Evolutionary conservation across 352 stramenopile species (phyloP), one percentile per base, ranked within the genome.

Genomic region (Globisporangium uncinulatum): DNA sequence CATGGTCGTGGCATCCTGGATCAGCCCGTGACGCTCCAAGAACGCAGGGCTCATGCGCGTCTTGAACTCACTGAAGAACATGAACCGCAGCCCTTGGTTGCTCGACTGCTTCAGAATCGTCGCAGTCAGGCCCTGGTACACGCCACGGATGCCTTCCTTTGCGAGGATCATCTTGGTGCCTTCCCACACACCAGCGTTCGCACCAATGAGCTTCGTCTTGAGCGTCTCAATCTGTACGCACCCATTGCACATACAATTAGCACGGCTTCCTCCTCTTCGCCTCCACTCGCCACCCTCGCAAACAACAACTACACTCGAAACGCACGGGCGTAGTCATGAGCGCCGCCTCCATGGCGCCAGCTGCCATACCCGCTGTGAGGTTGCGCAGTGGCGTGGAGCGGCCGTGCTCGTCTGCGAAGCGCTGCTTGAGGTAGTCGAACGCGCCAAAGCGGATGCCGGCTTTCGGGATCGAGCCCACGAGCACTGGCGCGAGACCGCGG

Each of bases 31-130:
- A 2, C 45, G 74, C 51, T 82, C 68, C 9, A 92, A 54, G 57
- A 86, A 73, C 43, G 78, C 77, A 2, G 77, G 79, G 20, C 34
- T 84, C 48, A 84, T 54, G 19, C 76, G 72, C 29, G 74, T 74
- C 68, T 97, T 97, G 73, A 97, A 98, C 72, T 98, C 93, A 62
- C 94, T 97, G 62, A 98, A 98, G 87, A 89, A 98, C 88, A 98
- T 98, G 62, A 98, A 98, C 6, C 95, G 88, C 51, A 98, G 74
- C 2, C 94, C 95, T 68, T 98, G 92, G 78, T 98, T 98, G 57
- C 84, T 97, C 13, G 92, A 94, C 75, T 88, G 95, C 68, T 98
- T 98, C 42, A 98, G 67, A 9, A 97, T 94, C 20, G 95, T 98
- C 13, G 95, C 90, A 51, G 75, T 79, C n/a, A 96, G 81, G 0